Conservation (phyloP, 129 eudicot genomes). For the Centaurea solstitialis region DNA sequence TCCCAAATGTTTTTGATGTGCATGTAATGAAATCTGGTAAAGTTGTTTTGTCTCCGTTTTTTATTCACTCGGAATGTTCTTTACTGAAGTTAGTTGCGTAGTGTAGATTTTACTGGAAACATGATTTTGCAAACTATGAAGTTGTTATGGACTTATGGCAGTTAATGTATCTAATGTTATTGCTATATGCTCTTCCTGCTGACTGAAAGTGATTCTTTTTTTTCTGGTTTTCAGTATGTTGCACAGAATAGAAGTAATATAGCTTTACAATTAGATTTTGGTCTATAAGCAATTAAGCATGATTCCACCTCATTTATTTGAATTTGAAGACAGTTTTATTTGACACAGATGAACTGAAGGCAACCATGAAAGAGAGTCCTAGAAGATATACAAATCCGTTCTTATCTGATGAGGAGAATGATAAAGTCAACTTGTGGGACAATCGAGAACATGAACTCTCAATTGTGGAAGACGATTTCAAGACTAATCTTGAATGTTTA, state of each 20-base stretch:
- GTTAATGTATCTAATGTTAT: not conserved
- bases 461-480: conserved; percentile 27
- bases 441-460: conserved; percentile 21
- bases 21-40: not conserved
- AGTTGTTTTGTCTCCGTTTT: not conserved
- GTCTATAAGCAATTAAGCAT: not conserved
- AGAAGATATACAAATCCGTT: conserved; percentile 24
- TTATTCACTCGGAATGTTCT: not conserved
- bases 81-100: too few relatives aligned
- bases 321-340: conserved; percentile 8
- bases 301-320: conserved; percentile 2
- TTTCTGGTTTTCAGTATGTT: not conserved
- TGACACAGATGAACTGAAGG: conserved; percentile 9
- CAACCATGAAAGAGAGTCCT: conserved; percentile 47
- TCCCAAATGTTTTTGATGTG: not conserved
- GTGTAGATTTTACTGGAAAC: not conserved
- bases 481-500: conserved; percentile 27
- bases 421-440: conserved; percentile 25
- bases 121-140: not conserved
- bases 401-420: conserved; percentile 34
- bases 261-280: not conserved
- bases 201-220: not conserved
- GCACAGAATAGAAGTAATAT: conserved; percentile 7
- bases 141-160: not conserved
- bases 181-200: not conserved